Conservation (phyloP, 371 early-diverging fungal genomes). For the Mucor sp. region DNA sequence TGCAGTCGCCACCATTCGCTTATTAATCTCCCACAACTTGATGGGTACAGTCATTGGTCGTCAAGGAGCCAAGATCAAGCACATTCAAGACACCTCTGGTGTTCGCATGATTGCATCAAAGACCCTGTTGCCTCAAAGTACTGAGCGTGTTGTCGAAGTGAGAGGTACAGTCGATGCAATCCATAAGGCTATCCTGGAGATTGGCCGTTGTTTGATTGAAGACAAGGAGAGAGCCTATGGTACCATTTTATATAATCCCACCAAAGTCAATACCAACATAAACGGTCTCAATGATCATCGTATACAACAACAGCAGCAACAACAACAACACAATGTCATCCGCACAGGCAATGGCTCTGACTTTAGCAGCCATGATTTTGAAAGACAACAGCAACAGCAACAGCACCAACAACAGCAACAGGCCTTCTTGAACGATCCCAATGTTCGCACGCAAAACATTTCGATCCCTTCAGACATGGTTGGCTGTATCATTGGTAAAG, state of each 20-base stretch:
- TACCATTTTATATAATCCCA: constrained; percentile 51
- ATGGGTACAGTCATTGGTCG: constrained; percentile 91
- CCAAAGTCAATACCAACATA: constrained; percentile 19
- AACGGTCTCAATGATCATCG: constrained; percentile 5
- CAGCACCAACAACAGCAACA: neutral
- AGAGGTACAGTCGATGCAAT: constrained; percentile 77
- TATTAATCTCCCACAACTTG: constrained; percentile 81
- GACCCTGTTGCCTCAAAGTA: constrained; percentile 82
- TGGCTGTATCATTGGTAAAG: constrained; percentile 93
- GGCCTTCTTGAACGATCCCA: neutral
- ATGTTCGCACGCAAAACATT: constrained; percentile 77
- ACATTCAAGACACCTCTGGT: constrained; percentile 82
- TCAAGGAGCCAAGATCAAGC: constrained; percentile 85
- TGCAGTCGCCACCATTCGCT: constrained; percentile 53
- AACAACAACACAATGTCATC: constrained; percentile 26
- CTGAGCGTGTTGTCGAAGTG: constrained; percentile 86
- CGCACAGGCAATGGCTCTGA: constrained; percentile 58
- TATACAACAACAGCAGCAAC: neutral
- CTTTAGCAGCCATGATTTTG: constrained; percentile 20
- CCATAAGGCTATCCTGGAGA: constrained; percentile 75
- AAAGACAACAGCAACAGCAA: neutral
- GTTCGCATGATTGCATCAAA: constrained; percentile 85
- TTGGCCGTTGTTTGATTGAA: constrained; percentile 49
- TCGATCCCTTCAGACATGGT: constrained; percentile 92
- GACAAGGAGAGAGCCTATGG: constrained; percentile 53